Evolutionary conservation across 1,139 yeast genomes (phyloP).

Genomic region (Hyphopichia fennica): DNA sequence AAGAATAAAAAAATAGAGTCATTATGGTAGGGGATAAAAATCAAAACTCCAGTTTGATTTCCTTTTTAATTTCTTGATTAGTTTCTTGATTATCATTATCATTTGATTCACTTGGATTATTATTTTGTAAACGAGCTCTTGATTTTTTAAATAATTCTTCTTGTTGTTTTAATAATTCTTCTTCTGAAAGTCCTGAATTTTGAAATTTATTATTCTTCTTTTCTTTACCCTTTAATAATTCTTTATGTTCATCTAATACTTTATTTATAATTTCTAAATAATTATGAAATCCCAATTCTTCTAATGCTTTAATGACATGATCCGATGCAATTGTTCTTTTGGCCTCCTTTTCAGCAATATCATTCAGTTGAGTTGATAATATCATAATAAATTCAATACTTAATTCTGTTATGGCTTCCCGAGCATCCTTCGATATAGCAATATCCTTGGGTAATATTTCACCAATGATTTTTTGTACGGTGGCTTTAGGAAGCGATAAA

Average conservation of each 20-base stretch:
- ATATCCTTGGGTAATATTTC: constrained; percentile 87
- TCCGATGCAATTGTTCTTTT: constrained; percentile 97
- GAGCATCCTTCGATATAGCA: constrained; percentile 87
- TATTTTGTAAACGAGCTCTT: constrained; percentile 65
- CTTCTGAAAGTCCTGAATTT: constrained; percentile 88
- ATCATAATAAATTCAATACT: constrained; percentile 96
- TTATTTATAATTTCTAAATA: constrained; percentile 82
- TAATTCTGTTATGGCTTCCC: constrained; percentile 94
- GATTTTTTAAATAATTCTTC: constrained; percentile 91
- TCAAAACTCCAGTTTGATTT: not conserved
- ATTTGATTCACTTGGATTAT: constrained; percentile 5
- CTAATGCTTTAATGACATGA: constrained; percentile 88
- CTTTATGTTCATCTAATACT: constrained; percentile 84
- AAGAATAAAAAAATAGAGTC: not conserved
- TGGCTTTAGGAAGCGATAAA: constrained; percentile 62
- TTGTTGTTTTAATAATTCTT: constrained; percentile 87
- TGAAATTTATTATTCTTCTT: constrained; percentile 91
- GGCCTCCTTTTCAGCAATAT: constrained; percentile 93
- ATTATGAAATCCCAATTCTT: constrained; percentile 82
- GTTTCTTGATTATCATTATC: constrained; percentile 4
- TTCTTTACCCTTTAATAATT: constrained; percentile 82
- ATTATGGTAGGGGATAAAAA: not conserved
- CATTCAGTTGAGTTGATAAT: constrained; percentile 88
- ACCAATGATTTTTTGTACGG: constrained; percentile 91
- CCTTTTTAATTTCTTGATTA: constrained; percentile 1